Conservation (phyloP, 306 rosid genomes). For the Rosa lucieae region DNA sequence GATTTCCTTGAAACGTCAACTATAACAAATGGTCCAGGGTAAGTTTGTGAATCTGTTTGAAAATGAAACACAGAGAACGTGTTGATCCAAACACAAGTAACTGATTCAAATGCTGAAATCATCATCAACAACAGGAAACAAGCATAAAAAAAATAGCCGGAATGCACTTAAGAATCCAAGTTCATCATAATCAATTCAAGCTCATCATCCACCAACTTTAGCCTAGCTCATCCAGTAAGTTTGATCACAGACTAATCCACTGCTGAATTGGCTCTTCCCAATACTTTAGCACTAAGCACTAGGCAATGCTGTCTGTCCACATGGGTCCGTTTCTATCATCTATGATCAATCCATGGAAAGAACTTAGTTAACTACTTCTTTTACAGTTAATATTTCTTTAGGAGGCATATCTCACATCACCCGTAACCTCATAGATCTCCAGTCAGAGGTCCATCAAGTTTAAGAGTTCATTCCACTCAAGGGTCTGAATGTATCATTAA, state of each 20-base stretch:
- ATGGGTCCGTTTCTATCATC: not conserved
- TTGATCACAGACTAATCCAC: not conserved
- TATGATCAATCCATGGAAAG: not conserved
- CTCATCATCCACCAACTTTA: not conserved
- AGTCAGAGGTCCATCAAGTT: not conserved
- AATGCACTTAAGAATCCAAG: not conserved
- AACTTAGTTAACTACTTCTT: not conserved
- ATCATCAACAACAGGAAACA: not conserved
- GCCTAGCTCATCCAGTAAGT: not conserved
- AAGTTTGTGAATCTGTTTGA: constrained; percentile 67
- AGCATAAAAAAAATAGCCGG: not conserved
- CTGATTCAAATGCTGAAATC: constrained; percentile 17
- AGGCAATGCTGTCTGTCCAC: not conserved
- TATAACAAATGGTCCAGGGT: constrained; percentile 82
- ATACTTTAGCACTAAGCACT: not conserved
- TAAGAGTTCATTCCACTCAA: not conserved
- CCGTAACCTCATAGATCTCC: not conserved
- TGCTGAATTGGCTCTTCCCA: not conserved
- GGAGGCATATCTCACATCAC: not conserved
- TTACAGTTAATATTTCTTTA: not conserved
- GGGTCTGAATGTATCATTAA: not conserved
- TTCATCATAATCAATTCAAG: not conserved
- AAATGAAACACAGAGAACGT: constrained; percentile 22
- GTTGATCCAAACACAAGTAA: constrained; percentile 19
- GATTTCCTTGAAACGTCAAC: constrained; percentile 65